These are phyloP conservation scores for Epichloe typhina DNA, from an alignment of 2,329 filamentous ascomycete genomes.

Conservation along the genomic window DNA sequence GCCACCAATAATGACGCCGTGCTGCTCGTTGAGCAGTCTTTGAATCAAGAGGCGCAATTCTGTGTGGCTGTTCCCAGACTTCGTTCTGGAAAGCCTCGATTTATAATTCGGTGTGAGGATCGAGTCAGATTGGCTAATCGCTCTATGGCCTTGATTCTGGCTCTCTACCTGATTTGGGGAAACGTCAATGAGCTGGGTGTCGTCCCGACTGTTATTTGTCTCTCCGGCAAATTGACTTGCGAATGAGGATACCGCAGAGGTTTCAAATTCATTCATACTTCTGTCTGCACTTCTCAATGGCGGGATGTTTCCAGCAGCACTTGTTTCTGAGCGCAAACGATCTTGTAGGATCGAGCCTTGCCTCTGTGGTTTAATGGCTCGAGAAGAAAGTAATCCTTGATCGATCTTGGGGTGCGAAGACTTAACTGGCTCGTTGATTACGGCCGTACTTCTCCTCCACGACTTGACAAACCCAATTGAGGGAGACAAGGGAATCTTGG, in stretches of 20 bases:
- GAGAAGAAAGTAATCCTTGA: constrained; percentile 2
- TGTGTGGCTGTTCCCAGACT: background rate
- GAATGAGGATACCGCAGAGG: background rate
- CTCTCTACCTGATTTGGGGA: background rate
- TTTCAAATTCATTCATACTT: background rate
- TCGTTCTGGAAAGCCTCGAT: background rate
- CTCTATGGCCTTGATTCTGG: background rate
- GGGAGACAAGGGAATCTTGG: background rate
- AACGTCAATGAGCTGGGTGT: background rate
- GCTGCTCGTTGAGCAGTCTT: constrained; percentile 16
- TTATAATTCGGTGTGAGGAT: background rate
- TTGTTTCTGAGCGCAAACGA: background rate
- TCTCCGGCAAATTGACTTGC: background rate
- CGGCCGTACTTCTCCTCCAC: background rate
- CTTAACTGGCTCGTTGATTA: background rate
- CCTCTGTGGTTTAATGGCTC: background rate
- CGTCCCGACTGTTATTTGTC: background rate
- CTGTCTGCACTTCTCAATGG: background rate
- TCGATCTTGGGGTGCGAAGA: background rate
- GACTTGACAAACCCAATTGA: constrained; percentile 2
- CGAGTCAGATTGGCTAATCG: background rate
- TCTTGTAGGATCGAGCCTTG: background rate
- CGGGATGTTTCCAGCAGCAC: background rate
- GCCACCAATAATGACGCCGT: constrained; percentile 38
- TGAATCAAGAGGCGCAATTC: constrained; percentile 12